Base-by-base conservation (phyloP, 2,329 filamentous ascomycete genomes). In the Hansfordia pulvinata region DNA sequence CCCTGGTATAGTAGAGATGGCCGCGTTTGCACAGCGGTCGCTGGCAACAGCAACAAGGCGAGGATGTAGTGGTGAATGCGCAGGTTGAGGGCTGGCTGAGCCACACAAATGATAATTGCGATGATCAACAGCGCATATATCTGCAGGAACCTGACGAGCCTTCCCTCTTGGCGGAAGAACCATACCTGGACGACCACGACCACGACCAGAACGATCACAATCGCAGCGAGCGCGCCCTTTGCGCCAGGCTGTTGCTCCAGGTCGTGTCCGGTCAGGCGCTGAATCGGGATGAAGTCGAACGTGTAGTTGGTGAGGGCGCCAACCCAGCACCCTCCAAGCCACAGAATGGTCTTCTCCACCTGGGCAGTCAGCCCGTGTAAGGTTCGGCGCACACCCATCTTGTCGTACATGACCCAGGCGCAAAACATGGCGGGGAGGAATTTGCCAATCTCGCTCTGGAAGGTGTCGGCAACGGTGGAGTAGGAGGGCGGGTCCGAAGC, bases 51-150 rank as follows among this genome's bases (percentile, higher is more conserved):
- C 1, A 96, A 61, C 10, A 98, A 67, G 2, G 77, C 85, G 4
- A 96, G 62, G 36, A 96, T 82, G 47, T 96, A 98, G 50, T 98
- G 90, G 47, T 98, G 90, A 30, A 98, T 85, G 18, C 90, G 76
- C 26, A 98, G 64, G 34, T 75, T 79, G 27, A 93, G 70, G 6
- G 74, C 69, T 0, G 88, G 88, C 5, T 93, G 54, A 2, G 68
- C 56, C 9, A 93, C 60, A 18, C 80, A 66, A 26, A 85, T 54
- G 17, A 90, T 44, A 19, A 96, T 69, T n/a, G 60, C 62, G 3
- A 58, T 46, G 2, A 72, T 55, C 35, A 93, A 69, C 4, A 81
- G 57, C 13, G 62, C 66, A 48, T 94, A 94, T 12, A 93, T 62
- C 40, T 70, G 72, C 5, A 94, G 67, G 43, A 86, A 88, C 20